Base-by-base conservation (phyloP, 257 asterid genomes). In the Striga asiatica region DNA sequence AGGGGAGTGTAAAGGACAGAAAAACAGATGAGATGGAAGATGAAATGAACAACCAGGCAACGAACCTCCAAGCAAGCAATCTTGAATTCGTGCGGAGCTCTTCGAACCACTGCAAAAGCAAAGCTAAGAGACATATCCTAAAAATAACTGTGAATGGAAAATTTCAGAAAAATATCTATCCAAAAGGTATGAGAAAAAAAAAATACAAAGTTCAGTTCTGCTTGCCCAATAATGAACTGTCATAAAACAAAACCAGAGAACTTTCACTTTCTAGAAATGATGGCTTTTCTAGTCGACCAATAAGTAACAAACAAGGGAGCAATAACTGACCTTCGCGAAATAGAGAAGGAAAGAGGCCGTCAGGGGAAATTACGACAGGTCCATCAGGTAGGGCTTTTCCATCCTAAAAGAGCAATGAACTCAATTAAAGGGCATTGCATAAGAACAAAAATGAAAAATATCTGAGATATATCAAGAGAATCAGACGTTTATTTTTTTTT, bases 11-110 rank as follows among this genome's bases (percentile, higher is more conserved):
- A 9, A 35, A 13, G 29, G 46, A 50, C 38, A 48, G 50, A 43
- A 8, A 9, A 14, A 11, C 1, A 35, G 1, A 7, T 3, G 1
- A 7, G 2, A 38, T 38, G 16, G 6, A 13, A 17, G 50, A 43
- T 4, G 2, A n/a, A n/a, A n/a, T n/a, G n/a, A n/a, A n/a, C 3
- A 43, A 18, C 14, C 25, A 37, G 50, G 61, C 24, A 45, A 76
- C 82, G 22, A 60, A 87, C 98, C 96, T 82, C 89, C 82, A 92
- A 74, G 82, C 97, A 92, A 56, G 86, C 67, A 50, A 92, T 88
- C 71, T 92, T 92, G 74, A 92, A 92, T 68, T 84, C 98, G 29
- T 92, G 98, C 4, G 98, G 98, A 61, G 97, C 87, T 82, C 95
- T 80, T 79, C 84, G 73, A 64, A 92, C 88, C 71, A 92, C 98